These are phyloP conservation scores for Aurinia saxatilis DNA, from an alignment of 345 rosid species.

Conservation along the genomic window DNA sequence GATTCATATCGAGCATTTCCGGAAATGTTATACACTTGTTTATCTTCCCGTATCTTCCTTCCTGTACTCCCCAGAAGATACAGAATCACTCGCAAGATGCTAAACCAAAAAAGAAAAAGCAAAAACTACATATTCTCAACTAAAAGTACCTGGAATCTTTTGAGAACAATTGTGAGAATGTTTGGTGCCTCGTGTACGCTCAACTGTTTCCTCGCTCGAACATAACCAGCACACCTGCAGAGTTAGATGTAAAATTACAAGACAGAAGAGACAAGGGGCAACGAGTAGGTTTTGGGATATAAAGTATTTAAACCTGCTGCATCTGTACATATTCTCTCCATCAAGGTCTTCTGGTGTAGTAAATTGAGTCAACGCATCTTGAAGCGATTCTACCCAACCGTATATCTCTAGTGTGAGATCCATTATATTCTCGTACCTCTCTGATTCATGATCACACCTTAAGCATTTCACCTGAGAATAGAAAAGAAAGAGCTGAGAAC, in stretches of 20 bases:
- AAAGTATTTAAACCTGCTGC: slow-evolving; percentile 53
- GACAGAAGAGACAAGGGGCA: background rate
- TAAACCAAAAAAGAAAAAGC: too few relatives aligned
- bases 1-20: slow-evolving; percentile 75
- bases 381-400: slow-evolving; percentile 77
- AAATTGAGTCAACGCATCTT: slow-evolving; percentile 78
- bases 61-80: slow-evolving; percentile 32
- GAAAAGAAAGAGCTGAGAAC: slow-evolving; percentile 5
- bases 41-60: slow-evolving; percentile 70
- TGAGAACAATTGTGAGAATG: slow-evolving; percentile 82
- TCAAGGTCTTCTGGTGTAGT: slow-evolving; percentile 80
- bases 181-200: slow-evolving; percentile 80
- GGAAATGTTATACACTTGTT: slow-evolving; percentile 74
- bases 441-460: slow-evolving; percentile 71
- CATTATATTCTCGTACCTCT: slow-evolving; percentile 71
- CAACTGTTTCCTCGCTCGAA: slow-evolving; percentile 68
- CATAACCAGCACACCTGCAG: slow-evolving; percentile 82
- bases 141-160: slow-evolving; percentile 63
- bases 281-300: background rate
- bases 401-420: slow-evolving; percentile 80
- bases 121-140: background rate
- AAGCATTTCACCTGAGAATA: slow-evolving; percentile 59
- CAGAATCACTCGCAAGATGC: background rate
- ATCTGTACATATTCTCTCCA: slow-evolving; percentile 88
- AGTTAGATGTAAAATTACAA: too few relatives aligned